Evolutionary conservation across 495 filamentous ascomycete genomes (phyloP), one percentile per base, ranked within the genome.

Genomic region (Sordaria brevicollis): DNA sequence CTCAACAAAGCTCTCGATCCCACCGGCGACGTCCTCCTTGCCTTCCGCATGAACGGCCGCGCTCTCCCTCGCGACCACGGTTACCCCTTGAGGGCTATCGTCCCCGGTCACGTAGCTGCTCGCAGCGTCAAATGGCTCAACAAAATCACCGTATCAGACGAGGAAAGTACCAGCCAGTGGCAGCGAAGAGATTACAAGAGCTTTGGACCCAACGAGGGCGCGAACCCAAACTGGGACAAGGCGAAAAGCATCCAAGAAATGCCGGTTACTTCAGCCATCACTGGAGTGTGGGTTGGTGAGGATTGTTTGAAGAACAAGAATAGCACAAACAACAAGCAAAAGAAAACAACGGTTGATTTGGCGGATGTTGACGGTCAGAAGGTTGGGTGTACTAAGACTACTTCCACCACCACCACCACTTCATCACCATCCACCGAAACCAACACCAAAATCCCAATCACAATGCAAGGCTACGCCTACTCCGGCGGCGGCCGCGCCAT

Each of bases 91-190:
- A 83, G 89, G 5, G 83, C 86, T 0, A 79, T 91, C 17, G 83
- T 89, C 0, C 89, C 89, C 6, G 89, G 89, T 5, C 81, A 86
- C 38, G 86, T 85, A 5, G 89, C 86, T 5, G 89, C 86, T 13
- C 81, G 88, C 35, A 86, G 83, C 65, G 89, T 91, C 15, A 91
- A 91, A 72, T 91, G 88, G 88, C 81, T 90, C 0, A 85, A 83
- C 74, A 83, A 82, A 25, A 88, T 91, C 67, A 85, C 82, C 5
- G 77, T 90, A 3, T 81, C 84, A 35, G 83, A 86, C 66, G 83
- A 87, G 69, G 89, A 90, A 69, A 86, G 83, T 34, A 74, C 74
- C 1, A 86, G 85, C 65, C 81, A 87, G 70, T 91, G 88, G 80
- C 87, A 89, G 74, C 82, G 84, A 15, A 81, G 80, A 37, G 89